These are phyloP conservation scores for Mrakia blollopis DNA, from an alignment of 768 basidiomycete species.

Conservation along the genomic window DNA sequence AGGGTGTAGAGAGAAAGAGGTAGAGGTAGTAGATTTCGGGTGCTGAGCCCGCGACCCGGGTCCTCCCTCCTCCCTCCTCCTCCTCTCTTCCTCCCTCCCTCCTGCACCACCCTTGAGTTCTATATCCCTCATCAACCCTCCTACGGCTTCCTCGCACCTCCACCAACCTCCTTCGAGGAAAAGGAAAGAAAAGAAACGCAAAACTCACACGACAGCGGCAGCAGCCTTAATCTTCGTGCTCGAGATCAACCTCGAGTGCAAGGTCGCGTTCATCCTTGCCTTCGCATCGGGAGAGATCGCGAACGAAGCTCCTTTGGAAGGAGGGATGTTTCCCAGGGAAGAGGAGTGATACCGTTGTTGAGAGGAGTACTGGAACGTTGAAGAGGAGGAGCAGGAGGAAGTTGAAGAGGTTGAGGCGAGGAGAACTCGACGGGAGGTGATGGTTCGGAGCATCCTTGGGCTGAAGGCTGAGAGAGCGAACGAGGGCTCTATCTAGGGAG, in stretches of 20 bases:
- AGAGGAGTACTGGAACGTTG: not conserved
- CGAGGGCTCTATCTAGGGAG: not conserved
- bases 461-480: not conserved
- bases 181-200: constrained; percentile 12
- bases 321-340: constrained; percentile 30
- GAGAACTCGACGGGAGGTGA: not conserved
- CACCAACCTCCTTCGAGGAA: no score
- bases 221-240: not conserved
- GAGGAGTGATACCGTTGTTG: constrained; percentile 1
- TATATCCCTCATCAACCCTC: not conserved
- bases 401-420: constrained; percentile 14
- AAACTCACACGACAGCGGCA: constrained; percentile 29
- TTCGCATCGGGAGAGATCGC: constrained; percentile 33
- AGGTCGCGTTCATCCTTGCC: constrained; percentile 10
- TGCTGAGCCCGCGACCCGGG: not conserved
- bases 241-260: constrained; percentile 24
- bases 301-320: constrained; percentile 29
- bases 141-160: not conserved
- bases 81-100: not conserved
- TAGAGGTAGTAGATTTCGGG: not conserved
- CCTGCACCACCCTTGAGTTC: not conserved
- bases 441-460: not conserved
- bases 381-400: not conserved
- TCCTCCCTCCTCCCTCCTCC: not conserved
- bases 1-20: not conserved